Conservation (phyloP, 495 filamentous ascomycete species). For the Pyronema domesticum region DNA sequence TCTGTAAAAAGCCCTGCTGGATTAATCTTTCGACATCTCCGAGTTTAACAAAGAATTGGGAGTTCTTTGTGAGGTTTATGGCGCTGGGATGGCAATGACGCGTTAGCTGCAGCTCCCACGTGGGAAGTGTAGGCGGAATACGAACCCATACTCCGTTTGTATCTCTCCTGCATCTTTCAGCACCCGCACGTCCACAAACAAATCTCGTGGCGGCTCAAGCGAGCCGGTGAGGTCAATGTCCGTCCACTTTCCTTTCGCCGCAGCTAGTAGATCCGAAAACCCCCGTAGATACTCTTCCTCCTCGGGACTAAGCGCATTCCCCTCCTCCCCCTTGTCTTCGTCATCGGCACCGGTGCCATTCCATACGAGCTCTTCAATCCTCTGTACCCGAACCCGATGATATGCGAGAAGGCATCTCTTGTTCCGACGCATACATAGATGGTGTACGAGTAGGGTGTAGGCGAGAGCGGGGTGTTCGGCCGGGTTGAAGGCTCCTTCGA, state of each 20-base stretch:
- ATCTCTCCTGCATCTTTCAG: constrained; percentile 96
- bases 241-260: constrained; percentile 97
- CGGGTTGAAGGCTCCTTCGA: constrained; percentile 67
- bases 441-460: constrained; percentile 77
- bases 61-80: constrained; percentile 93
- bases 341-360: constrained; percentile 53
- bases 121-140: background rate
- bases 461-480: constrained; percentile 66
- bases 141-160: constrained; percentile 96
- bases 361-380: constrained; percentile 90
- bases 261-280: constrained; percentile 79
- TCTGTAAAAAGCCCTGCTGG: constrained; percentile 90
- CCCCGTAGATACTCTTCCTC: constrained; percentile 91
- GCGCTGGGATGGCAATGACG: constrained; percentile 35
- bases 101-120: background rate
- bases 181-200: constrained; percentile 95
- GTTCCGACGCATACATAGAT: constrained; percentile 86
- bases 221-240: constrained; percentile 93
- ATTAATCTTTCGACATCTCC: constrained; percentile 93
- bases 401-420: constrained; percentile 94
- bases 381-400: constrained; percentile 73
- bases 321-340: constrained; percentile 29
- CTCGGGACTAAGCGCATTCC: constrained; percentile 81
- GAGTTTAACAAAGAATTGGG: constrained; percentile 91
- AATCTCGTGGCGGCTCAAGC: constrained; percentile 79